These are phyloP conservation scores for Colletotrichum sp. DNA, from an alignment of 2,329 filamentous ascomycete species.

Conservation along the genomic window DNA sequence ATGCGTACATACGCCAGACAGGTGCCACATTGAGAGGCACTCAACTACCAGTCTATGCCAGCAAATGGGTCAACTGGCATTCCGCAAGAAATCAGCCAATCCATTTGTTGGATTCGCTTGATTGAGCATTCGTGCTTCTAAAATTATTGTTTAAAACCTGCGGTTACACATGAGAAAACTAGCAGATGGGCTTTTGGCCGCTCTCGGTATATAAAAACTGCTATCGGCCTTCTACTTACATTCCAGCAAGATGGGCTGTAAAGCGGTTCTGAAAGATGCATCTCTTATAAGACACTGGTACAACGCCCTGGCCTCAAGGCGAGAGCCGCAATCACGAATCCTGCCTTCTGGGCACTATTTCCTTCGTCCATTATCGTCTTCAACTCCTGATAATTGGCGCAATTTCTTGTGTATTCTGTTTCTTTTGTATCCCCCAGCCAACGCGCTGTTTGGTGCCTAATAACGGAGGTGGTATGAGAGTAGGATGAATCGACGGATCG, in stretches of 20 bases:
- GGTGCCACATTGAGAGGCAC: background rate
- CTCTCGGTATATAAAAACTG: background rate
- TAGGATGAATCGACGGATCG: no score
- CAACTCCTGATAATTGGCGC: no score
- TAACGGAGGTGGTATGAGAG: no score
- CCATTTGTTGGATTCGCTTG: background rate
- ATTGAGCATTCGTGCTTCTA: background rate
- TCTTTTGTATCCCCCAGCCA: no score
- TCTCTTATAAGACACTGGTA: background rate
- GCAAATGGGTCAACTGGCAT: no score
- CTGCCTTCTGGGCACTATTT: background rate
- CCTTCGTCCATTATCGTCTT: no score
- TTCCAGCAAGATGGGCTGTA: background rate
- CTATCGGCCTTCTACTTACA: background rate
- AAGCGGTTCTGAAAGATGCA: background rate
- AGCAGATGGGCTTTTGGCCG: accelerated
- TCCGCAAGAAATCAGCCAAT: no score
- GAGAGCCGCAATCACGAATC: background rate
- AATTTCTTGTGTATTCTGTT: no score
- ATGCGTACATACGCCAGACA: background rate
- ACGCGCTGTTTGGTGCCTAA: no score
- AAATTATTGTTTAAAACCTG: background rate
- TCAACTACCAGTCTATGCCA: no score
- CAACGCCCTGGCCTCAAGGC: background rate
- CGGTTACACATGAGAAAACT: background rate